phyloP scores from a whole-genome alignment of 1,284 basidiomycete species.

The Apiotrichum laibachii region DNA sequence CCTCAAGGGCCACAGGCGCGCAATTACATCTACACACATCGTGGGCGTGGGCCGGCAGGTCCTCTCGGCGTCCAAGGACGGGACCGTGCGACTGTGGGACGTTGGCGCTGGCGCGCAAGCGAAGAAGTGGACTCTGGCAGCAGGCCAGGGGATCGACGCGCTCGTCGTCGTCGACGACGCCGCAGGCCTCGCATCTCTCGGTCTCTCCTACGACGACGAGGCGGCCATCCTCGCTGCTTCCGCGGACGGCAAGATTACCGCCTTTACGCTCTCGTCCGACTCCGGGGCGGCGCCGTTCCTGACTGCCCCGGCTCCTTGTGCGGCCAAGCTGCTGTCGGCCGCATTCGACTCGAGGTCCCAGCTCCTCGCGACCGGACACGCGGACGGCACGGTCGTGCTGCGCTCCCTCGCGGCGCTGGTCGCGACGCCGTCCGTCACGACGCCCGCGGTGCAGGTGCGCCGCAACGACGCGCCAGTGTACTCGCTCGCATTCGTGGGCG shows the following conservation, averaged over 20 bases:
- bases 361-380: slow-evolving; percentile 64
- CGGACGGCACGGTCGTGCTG: slow-evolving; percentile 60
- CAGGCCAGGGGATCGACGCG: slow-evolving; percentile 35
- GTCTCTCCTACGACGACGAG: slow-evolving; percentile 40
- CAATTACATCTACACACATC: slow-evolving; percentile 59
- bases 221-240: slow-evolving; percentile 56
- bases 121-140: slow-evolving; percentile 40
- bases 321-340: slow-evolving; percentile 58
- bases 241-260: slow-evolving; percentile 55
- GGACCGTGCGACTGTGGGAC: slow-evolving; percentile 72
- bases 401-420: slow-evolving; percentile 55
- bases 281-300: slow-evolving; percentile 49
- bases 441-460: slow-evolving; percentile 49
- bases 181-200: slow-evolving; percentile 18
- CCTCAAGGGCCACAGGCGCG: slow-evolving; percentile 66
- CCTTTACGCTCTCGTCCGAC: slow-evolving; percentile 57
- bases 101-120: slow-evolving; percentile 60
- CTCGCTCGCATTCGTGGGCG: slow-evolving; percentile 51
- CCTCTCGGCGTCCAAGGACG: slow-evolving; percentile 62
- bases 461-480: slow-evolving; percentile 62
- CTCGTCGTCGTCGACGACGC: slow-evolving; percentile 37
- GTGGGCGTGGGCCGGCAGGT: slow-evolving; percentile 65
- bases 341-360: slow-evolving; percentile 53
- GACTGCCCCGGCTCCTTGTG: slow-evolving; percentile 22
- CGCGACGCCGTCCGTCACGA: slow-evolving; percentile 40